These are phyloP conservation scores for Phyllosticta paracitricarpa DNA, from an alignment of 2,329 filamentous ascomycete species.

Conservation along the genomic window DNA sequence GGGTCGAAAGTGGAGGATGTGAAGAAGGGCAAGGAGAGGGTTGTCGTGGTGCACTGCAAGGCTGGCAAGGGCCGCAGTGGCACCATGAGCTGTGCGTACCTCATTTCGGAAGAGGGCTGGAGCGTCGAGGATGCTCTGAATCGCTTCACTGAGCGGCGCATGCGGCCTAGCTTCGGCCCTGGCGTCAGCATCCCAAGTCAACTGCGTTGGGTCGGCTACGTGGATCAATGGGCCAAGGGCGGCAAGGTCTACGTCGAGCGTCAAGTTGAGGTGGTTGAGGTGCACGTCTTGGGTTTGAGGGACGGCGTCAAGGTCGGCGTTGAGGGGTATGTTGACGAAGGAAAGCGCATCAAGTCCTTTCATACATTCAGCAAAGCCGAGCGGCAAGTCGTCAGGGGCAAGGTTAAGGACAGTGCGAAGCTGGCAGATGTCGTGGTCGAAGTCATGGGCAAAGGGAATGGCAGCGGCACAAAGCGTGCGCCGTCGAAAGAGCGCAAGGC, in stretches of 20 bases:
- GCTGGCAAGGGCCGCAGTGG: constrained; percentile 92
- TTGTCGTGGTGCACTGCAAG: constrained; percentile 93
- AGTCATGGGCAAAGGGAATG: constrained; percentile 31
- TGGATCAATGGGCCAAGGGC: constrained; percentile 71
- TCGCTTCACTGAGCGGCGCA: constrained; percentile 70
- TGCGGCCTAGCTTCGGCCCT: constrained; percentile 79
- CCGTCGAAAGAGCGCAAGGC: constrained; percentile 11
- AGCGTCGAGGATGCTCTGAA: constrained; percentile 51
- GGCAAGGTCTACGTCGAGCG: constrained; percentile 75
- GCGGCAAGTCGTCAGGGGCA: constrained; percentile 55
- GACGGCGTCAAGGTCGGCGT: constrained; percentile 81
- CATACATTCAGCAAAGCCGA: constrained; percentile 72
- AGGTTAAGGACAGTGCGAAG: constrained; percentile 29
- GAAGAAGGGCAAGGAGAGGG: constrained; percentile 42
- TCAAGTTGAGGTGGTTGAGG: constrained; percentile 72
- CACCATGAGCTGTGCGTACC: constrained; percentile 75
- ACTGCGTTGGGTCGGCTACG: constrained; percentile 75
- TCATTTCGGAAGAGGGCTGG: constrained; percentile 80
- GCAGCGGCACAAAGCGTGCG: neutral
- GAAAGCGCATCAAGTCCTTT: constrained; percentile 72
- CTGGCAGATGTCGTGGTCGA: constrained; percentile 38
- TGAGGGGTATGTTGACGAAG: constrained; percentile 79
- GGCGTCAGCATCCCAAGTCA: constrained; percentile 93
- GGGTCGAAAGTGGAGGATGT: constrained; percentile 21
- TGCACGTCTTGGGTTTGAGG: constrained; percentile 81